Conservation (phyloP, 78 protist species). For the Creolimax fragrantissima region DNA sequence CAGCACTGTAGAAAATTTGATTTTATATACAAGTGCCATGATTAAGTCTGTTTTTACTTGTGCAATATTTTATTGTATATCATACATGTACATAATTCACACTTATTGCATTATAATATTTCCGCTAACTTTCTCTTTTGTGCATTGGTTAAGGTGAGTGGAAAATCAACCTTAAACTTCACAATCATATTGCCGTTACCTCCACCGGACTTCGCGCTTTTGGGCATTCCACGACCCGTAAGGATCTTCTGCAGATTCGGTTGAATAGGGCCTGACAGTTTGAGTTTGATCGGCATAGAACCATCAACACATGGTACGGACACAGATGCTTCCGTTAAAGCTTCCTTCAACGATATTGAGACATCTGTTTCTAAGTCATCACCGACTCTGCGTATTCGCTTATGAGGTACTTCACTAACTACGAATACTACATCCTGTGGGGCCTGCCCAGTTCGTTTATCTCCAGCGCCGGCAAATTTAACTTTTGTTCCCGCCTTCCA, state of each 20-base stretch:
- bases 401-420: slow-evolving; percentile 54
- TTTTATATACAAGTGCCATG: too few species aligned
- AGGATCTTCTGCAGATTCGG: not conserved
- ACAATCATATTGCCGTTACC: slow-evolving; percentile 36
- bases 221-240: slow-evolving; percentile 52
- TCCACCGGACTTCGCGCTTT: not conserved
- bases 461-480: slow-evolving; percentile 53
- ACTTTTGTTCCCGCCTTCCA: slow-evolving; percentile 68
- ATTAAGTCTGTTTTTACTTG: too few species aligned
- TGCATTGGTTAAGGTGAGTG: not conserved
- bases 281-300: not conserved
- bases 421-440: slow-evolving; percentile 62
- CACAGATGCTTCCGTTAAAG: slow-evolving; percentile 4
- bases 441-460: slow-evolving; percentile 23
- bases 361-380: slow-evolving; percentile 18
- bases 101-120: not conserved
- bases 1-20: not conserved
- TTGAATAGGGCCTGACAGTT: not conserved
- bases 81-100: not conserved
- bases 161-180: slow-evolving; percentile 18
- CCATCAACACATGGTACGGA: not conserved
- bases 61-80: too few species aligned
- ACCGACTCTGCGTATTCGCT: slow-evolving; percentile 43
- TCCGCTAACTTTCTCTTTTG: not conserved
- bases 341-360: slow-evolving; percentile 16